These are phyloP conservation scores for Pseudomassariella vexata DNA, from an alignment of 2,329 filamentous ascomycete genomes.

Conservation along the genomic window DNA sequence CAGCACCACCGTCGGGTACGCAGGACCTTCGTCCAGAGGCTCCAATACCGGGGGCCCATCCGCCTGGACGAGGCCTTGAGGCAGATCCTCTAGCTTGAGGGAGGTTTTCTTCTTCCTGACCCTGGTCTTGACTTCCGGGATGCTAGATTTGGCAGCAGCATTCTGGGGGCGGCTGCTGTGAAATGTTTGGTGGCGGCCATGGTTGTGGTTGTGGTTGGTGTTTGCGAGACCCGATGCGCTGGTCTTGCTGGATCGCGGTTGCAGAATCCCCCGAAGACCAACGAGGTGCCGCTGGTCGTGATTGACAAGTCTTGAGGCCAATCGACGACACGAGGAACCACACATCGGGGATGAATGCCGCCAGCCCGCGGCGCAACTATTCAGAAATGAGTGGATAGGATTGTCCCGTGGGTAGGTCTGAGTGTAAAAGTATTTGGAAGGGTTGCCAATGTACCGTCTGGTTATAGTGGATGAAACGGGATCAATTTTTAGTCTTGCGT, in stretches of 20 bases:
- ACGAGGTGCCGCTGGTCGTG: background rate
- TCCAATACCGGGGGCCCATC: conserved; percentile 28
- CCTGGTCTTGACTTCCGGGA: no score
- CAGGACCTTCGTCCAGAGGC: conserved; percentile 35
- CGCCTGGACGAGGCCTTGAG: conserved; percentile 47
- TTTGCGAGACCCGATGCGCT: background rate
- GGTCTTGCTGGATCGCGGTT: background rate
- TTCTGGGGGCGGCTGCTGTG: no score
- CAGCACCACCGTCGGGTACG: conserved; percentile 82
- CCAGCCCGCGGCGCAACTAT: background rate
- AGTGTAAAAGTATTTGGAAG: conserved; percentile 2
- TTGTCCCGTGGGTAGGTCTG: no score
- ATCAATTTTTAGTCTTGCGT: background rate
- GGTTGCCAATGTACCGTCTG: background rate
- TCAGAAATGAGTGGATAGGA: no score
- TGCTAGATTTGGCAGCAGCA: no score
- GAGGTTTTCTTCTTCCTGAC: conserved; percentile 13
- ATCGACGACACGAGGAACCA: conserved; percentile 4
- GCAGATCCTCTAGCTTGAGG: conserved; percentile 50
- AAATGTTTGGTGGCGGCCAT: background rate
- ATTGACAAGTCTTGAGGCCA: background rate
- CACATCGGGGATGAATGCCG: conserved; percentile 2
- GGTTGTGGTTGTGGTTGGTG: background rate
- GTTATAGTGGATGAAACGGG: conserved; percentile 1
- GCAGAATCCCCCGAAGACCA: background rate